Percentiles rank a stretch among this genome's conserved stretches.
Evolutionary conservation across 228 moss, liverwort and hornwort genomes (phyloP).

Genomic region (Sphagnum fallax): DNA sequence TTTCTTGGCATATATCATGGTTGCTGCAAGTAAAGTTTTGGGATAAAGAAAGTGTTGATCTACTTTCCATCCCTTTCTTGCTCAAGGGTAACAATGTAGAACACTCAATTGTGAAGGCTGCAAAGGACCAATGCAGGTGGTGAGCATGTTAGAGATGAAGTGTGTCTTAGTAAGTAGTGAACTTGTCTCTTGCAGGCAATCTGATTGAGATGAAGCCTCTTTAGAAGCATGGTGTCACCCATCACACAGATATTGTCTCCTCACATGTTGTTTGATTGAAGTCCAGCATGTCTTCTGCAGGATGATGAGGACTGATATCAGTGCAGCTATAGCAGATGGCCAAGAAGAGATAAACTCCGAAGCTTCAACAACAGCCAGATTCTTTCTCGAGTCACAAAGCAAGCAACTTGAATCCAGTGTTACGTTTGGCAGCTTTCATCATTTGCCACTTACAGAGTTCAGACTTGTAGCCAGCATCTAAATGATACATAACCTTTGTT

Average conservation of each 20-base stretch:
- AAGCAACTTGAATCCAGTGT: slow-evolving; percentile 25
- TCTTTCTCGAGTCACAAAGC: slow-evolving; percentile 9
- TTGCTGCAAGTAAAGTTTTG: too few relatives aligned
- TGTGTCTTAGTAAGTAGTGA: slow-evolving; percentile 52
- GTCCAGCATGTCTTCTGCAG: slow-evolving; percentile 63
- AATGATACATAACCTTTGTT: neutral
- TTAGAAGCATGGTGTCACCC: slow-evolving; percentile 33
- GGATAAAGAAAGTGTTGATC: too few relatives aligned
- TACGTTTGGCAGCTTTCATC: slow-evolving; percentile 17
- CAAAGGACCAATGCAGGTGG: slow-evolving; percentile 7
- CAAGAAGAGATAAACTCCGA: slow-evolving; percentile 64
- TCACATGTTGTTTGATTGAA: slow-evolving; percentile 59
- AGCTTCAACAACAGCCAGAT: slow-evolving; percentile 28
- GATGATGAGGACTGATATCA: slow-evolving; percentile 79
- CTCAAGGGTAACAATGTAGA: neutral
- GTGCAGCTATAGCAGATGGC: slow-evolving; percentile 47
- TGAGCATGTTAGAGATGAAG: slow-evolving; percentile 7
- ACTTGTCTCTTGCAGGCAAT: slow-evolving; percentile 46
- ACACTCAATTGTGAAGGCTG: neutral
- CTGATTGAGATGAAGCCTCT: slow-evolving; percentile 35
- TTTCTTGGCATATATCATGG: too few relatives aligned
- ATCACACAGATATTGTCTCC: slow-evolving; percentile 16
- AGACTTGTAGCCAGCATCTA: neutral
- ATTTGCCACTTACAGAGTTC: neutral
- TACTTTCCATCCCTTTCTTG: too few relatives aligned